Percentiles rank a stretch among this genome's conserved stretches.
phyloP scores from a whole-genome alignment of 2,329 filamentous ascomycete species.

The Botryosphaeria dothidea region DNA sequence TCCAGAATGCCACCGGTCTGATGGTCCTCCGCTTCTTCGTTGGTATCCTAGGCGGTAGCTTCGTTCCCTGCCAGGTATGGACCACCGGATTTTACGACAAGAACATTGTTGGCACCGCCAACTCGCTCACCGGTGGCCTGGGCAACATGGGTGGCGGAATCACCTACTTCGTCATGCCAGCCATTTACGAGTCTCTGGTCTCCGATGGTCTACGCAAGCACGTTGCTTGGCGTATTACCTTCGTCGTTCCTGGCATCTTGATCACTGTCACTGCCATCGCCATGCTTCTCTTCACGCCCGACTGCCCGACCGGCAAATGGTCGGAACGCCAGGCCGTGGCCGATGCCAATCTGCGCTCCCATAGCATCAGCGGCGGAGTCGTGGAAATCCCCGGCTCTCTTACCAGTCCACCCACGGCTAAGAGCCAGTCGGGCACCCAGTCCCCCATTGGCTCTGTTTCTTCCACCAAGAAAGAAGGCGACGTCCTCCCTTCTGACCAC shows the following conservation, averaged over 20 bases:
- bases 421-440: constrained; percentile 24
- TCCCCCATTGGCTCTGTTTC: constrained; percentile 33
- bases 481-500: constrained; percentile 22
- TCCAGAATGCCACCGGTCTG: constrained; percentile 67
- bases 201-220: constrained; percentile 60
- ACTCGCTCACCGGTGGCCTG: constrained; percentile 79
- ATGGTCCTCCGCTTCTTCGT: constrained; percentile 77
- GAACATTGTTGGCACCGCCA: constrained; percentile 85
- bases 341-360: constrained; percentile 51
- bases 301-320: constrained; percentile 84
- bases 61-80: constrained; percentile 90
- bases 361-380: constrained; percentile 46
- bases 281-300: constrained; percentile 73
- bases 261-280: constrained; percentile 66
- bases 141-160: constrained; percentile 88
- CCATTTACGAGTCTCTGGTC: constrained; percentile 78
- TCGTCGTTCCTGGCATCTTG: constrained; percentile 79
- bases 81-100: constrained; percentile 92
- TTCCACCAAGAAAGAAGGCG: constrained; percentile 39
- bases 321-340: constrained; percentile 65
- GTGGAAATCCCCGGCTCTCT: constrained; percentile 43
- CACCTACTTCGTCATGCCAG: constrained; percentile 93
- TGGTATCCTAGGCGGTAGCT: constrained; percentile 74
- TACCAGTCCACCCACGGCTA: constrained; percentile 49
- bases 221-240: constrained; percentile 80